A percentile compares a stretch with the other conserved stretches of the same genome.
These are phyloP conservation scores for Neoboletus brunneissimus DNA, from an alignment of 768 basidiomycete species.

Conservation along the genomic window DNA sequence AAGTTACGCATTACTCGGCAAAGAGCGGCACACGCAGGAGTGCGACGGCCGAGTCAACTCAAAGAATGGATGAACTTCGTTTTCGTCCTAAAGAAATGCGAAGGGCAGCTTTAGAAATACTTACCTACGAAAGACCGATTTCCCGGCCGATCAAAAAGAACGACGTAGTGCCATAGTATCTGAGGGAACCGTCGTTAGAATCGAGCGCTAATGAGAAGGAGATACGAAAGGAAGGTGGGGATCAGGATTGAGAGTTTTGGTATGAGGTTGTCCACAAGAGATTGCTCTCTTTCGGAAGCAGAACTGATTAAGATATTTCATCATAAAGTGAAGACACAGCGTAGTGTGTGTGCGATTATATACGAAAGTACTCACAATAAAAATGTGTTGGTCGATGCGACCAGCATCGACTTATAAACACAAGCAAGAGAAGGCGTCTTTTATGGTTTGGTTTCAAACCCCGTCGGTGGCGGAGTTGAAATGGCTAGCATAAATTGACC, in stretches of 20 bases:
- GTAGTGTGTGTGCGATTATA: background rate
- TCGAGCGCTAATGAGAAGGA: background rate
- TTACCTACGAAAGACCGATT: background rate
- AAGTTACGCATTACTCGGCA: constrained; percentile 34
- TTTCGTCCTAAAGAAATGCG: constrained; percentile 52
- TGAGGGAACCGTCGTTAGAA: constrained; percentile 7
- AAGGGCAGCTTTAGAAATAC: background rate
- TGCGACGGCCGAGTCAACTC: constrained; percentile 44
- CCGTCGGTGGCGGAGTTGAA: constrained; percentile 29
- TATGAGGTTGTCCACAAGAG: constrained; percentile 69
- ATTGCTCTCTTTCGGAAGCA: constrained; percentile 79
- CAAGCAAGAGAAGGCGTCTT: background rate
- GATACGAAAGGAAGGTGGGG: background rate
- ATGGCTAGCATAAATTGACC: background rate
- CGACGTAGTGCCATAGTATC: background rate
- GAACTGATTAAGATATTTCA: constrained; percentile 64
- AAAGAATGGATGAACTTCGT: constrained; percentile 85
- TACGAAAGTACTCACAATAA: constrained; percentile 14
- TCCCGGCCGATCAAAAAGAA: background rate
- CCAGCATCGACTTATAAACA: background rate
- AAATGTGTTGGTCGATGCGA: background rate
- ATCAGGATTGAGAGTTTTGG: constrained; percentile 53
- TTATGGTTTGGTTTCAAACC: constrained; percentile 20
- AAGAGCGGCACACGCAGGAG: constrained; percentile 37
- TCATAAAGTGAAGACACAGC: constrained; percentile 31